Conservation (phyloP, 2,329 filamentous ascomycete genomes). For the Pseudogymnoascus sp. region DNA sequence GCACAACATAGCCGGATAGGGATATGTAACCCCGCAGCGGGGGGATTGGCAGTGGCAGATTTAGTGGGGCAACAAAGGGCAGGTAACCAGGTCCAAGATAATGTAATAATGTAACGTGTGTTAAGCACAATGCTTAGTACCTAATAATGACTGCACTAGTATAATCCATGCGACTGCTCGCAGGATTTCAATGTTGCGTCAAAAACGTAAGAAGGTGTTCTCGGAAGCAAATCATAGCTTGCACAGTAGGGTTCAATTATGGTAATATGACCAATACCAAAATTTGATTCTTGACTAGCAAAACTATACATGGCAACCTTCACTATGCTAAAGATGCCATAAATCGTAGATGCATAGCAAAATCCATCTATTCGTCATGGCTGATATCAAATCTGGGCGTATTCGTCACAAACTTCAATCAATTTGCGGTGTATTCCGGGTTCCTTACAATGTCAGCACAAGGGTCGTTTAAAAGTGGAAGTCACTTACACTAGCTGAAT, state of each 20-base stretch:
- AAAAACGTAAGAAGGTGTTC: not conserved
- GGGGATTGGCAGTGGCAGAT: too few relatives aligned
- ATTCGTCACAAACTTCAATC: slow-evolving; percentile 8
- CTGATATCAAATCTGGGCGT: slow-evolving; percentile 17
- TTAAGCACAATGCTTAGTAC: too few relatives aligned
- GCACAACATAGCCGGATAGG: too few relatives aligned
- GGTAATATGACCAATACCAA: not conserved
- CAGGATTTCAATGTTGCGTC: not conserved
- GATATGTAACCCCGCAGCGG: too few relatives aligned
- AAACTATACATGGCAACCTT: not conserved
- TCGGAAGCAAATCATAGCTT: not conserved
- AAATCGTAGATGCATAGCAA: not conserved
- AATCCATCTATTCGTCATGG: not conserved
- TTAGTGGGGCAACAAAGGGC: too few relatives aligned
- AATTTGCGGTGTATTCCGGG: slow-evolving; percentile 8
- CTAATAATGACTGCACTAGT: too few relatives aligned
- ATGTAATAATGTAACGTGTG: too few relatives aligned
- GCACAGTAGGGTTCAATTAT: not conserved
- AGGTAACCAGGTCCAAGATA: too few relatives aligned
- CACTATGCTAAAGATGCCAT: not conserved
- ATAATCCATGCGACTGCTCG: not conserved
- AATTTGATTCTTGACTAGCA: not conserved
- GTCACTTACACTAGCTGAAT: slow-evolving; percentile 10
- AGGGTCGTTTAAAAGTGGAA: not conserved
- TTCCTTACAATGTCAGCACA: slow-evolving; percentile 5